Evolutionary conservation across 176 grass and related monocot genomes (phyloP), one percentile per base, ranked within the genome.

Genomic region (Oryza meyeriana): DNA sequence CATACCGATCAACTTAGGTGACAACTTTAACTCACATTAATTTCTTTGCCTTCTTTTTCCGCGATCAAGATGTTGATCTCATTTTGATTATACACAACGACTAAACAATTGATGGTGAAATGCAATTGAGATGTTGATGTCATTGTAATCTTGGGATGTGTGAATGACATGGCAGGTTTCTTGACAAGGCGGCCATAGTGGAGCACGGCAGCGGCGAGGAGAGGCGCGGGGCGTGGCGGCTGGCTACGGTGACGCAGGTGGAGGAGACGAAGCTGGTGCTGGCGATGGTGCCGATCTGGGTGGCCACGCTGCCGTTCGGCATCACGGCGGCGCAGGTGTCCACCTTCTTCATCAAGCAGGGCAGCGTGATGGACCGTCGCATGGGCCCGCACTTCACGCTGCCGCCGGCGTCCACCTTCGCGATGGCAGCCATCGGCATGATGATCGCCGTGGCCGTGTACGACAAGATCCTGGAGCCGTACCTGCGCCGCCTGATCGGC

Each of bases 281-380:
- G 12, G 65, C 87, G 4, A 92, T 92, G 89, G 69, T 92, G 55
- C 92, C 92, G 16, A 94, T 97, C 70, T 97, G 94, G 94, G 45
- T 92, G 9, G 66, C 85, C n/a, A 88, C 80, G 26, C 87, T 97
- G 18, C 80, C 94, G 7, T 94, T 92, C 38, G 94, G 91, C 83
- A 90, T 94, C 24, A 47, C 57, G 17, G 71, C 78, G 38, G 75
- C 83, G 1, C 94, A 97, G 82, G 64, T 83, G 25, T 73, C 87
- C 20, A 92, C 94, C 69, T 92, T 97, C 87, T 94, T 94, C 94
- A 90, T 97, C 92, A 97, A 94, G 85, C 94, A 94, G 74, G 92
- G 77, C 27, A 89, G 80, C 83, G 83, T 35, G 44, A 94, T 94
- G 92, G 79, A 97, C 89, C 85, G 94, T 1, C 82, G 48, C 31